Conservation (phyloP, 805 yeast genomes). For the Kazachstania taianensis region DNA sequence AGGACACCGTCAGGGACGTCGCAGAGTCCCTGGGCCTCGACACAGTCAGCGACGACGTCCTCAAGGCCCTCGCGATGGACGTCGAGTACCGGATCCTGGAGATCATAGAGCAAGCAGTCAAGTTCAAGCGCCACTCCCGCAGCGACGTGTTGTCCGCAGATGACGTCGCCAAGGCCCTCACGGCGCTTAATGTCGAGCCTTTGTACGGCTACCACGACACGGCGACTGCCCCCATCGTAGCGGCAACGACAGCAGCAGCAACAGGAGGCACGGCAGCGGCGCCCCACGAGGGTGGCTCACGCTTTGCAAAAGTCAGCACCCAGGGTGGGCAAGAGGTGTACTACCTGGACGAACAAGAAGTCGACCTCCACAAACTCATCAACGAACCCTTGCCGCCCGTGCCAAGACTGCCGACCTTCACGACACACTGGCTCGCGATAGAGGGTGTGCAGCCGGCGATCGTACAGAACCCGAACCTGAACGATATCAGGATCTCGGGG, state of each 20-base stretch:
- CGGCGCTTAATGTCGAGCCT: constrained; percentile 86
- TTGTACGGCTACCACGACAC: constrained; percentile 67
- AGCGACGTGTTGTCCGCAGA: constrained; percentile 68
- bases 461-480: constrained; percentile 82
- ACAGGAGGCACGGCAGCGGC: background rate
- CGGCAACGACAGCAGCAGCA: background rate
- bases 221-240: background rate
- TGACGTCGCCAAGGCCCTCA: constrained; percentile 74
- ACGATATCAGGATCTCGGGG: constrained; percentile 58
- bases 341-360: constrained; percentile 84
- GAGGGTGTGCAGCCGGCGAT: constrained; percentile 98
- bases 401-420: constrained; percentile 83
- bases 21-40: constrained; percentile 83
- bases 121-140: constrained; percentile 91
- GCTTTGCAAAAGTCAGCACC: constrained; percentile 78
- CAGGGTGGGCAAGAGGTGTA: constrained; percentile 91
- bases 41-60: constrained; percentile 78
- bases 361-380: constrained; percentile 86
- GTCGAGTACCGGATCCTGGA: constrained; percentile 97
- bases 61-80: constrained; percentile 95
- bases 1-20: constrained; percentile 92
- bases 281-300: constrained; percentile 42
- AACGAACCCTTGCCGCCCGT: constrained; percentile 93
- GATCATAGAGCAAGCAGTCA: constrained; percentile 87
- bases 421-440: constrained; percentile 95